Conservation (phyloP, 352 stramenopile genomes). For the Pythium grandisporangium region DNA sequence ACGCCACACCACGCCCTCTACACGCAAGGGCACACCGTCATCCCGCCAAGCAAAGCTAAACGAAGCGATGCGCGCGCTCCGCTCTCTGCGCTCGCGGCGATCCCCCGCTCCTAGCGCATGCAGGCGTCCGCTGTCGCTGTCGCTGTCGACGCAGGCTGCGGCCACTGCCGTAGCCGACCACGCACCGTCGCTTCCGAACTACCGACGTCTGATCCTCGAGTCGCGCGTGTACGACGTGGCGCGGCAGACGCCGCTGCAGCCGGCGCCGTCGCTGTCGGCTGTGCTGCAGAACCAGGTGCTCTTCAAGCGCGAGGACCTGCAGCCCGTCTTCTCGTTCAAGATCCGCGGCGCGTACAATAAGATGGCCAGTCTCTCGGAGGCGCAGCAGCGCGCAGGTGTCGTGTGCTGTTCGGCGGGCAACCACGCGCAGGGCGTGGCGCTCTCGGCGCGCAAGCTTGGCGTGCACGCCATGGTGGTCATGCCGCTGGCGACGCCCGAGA, state of each 20-base stretch:
- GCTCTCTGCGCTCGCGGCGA: neutral
- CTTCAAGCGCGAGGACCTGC: conserved; percentile 96
- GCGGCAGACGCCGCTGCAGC: conserved; percentile 75
- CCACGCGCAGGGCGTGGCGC: conserved; percentile 96
- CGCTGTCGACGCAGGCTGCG: too few species aligned
- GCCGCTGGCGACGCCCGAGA: conserved; percentile 94
- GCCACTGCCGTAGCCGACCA: too few species aligned
- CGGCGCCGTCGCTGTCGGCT: conserved; percentile 54
- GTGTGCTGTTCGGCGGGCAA: conserved; percentile 90
- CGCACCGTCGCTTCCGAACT: conserved; percentile 32
- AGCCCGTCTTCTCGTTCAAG: conserved; percentile 99
- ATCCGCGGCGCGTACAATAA: conserved; percentile 99
- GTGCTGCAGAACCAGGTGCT: conserved; percentile 71
- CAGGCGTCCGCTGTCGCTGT: too few species aligned
- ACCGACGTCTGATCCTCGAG: conserved; percentile 82
- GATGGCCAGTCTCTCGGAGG: conserved; percentile 86
- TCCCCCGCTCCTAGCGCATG: neutral
- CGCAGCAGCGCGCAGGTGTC: conserved; percentile 69
- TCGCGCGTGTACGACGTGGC: conserved; percentile 81
- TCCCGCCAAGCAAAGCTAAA: too few species aligned
- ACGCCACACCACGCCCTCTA: too few species aligned
- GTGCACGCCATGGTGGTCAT: conserved; percentile 96
- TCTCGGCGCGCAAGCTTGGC: conserved; percentile 89
- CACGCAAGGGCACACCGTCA: too few species aligned
- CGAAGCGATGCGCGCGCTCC: too few species aligned